These are phyloP conservation scores for Nigrograna mackinnonii DNA, from an alignment of 2,329 filamentous ascomycete species.

Conservation along the genomic window DNA sequence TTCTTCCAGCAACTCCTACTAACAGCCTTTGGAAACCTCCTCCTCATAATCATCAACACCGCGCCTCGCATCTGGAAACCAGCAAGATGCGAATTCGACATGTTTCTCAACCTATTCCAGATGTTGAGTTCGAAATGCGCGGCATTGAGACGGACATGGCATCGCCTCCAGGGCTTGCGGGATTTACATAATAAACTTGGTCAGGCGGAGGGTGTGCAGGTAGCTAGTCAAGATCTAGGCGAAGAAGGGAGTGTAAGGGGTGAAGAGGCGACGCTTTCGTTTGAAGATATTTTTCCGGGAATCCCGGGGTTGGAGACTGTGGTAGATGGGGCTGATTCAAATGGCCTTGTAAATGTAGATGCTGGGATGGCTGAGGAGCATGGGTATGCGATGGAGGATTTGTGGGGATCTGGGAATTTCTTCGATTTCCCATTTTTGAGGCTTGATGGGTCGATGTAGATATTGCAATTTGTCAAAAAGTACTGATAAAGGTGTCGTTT, in stretches of 20 bases:
- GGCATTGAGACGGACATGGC: slow-evolving; percentile 10
- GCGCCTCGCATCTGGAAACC: slow-evolving; percentile 4
- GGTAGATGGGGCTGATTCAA: not conserved
- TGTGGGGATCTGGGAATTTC: slow-evolving; percentile 3
- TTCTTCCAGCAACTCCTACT: slow-evolving; percentile 14
- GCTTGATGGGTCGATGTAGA: not conserved
- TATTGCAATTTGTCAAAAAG: too few species aligned
- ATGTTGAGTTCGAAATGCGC: slow-evolving; percentile 7
- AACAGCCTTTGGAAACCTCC: slow-evolving; percentile 10
- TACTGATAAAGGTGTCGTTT: too few species aligned
- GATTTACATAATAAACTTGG: slow-evolving; percentile 9
- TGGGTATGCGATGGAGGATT: slow-evolving; percentile 2
- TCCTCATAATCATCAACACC: slow-evolving; percentile 10
- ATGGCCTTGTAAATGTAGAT: not conserved
- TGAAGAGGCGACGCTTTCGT: too few species aligned
- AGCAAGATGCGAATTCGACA: slow-evolving; percentile 9
- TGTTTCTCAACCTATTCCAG: slow-evolving; percentile 12
- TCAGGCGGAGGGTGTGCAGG: slow-evolving; percentile 2
- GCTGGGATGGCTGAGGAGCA: not conserved
- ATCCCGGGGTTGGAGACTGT: not conserved
- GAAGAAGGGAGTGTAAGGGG: not conserved
- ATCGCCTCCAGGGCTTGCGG: slow-evolving; percentile 9
- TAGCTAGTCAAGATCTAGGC: not conserved
- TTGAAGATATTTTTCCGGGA: slow-evolving; percentile 8
- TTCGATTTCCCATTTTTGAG: slow-evolving; percentile 8